phyloP scores from a whole-genome alignment of 2,329 filamentous ascomycete genomes.

The Colletotrichum sp. region DNA sequence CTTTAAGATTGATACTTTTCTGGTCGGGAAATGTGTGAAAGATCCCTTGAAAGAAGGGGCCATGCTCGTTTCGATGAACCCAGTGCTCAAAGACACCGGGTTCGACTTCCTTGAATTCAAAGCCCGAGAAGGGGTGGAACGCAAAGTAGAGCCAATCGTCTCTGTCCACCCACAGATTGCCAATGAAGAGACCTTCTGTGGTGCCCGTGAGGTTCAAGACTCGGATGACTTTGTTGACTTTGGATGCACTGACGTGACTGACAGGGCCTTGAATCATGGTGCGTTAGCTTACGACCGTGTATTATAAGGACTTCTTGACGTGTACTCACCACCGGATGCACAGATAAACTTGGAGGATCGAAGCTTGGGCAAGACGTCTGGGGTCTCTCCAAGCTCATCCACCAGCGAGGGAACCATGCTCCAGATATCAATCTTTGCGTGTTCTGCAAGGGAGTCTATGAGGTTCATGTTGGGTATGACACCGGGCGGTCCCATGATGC shows the following conservation, averaged over 20 bases:
- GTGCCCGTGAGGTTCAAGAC: neutral
- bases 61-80: neutral
- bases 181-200: neutral
- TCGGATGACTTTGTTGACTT: neutral
- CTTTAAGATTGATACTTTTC: neutral
- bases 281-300: no score
- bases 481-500: neutral
- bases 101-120: neutral
- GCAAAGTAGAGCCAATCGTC: neutral
- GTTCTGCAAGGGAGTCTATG: rapidly evolving
- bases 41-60: neutral
- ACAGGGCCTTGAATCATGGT: no score
- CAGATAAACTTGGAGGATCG: neutral
- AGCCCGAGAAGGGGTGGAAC: neutral
- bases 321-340: neutral
- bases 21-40: neutral
- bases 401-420: neutral
- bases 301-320: no score
- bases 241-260: neutral
- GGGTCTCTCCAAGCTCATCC: neutral
- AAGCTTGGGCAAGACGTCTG: neutral
- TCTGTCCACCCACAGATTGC: neutral
- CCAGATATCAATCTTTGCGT: neutral
- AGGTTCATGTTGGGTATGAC: neutral
- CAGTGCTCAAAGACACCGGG: neutral